Conservation (phyloP, 768 basidiomycete genomes). For the Phylloporus arenicola region DNA sequence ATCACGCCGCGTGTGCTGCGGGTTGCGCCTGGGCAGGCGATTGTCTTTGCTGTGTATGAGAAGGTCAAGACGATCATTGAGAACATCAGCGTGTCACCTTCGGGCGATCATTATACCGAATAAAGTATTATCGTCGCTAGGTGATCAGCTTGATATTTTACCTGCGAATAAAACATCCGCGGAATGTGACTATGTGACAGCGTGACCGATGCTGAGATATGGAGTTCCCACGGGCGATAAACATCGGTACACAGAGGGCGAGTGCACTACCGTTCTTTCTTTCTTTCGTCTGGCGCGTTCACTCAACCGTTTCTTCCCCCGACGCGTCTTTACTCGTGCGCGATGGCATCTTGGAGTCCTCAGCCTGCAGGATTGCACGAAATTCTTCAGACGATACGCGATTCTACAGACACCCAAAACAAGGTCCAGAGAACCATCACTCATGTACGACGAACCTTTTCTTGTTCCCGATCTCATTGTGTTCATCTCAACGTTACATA, state of each 20-base stretch:
- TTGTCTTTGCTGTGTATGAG: constrained; percentile 98
- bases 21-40: constrained; percentile 94
- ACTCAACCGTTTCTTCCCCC: constrained; percentile 9
- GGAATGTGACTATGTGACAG: constrained; percentile 20
- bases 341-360: constrained; percentile 77
- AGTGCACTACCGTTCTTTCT: constrained; percentile 11
- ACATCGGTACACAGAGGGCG: constrained; percentile 31
- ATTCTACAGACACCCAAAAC: constrained; percentile 77
- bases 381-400: constrained; percentile 86
- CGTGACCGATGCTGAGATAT: constrained; percentile 31
- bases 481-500: constrained; percentile 30
- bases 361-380: constrained; percentile 83
- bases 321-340: constrained; percentile 31
- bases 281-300: constrained; percentile 31
- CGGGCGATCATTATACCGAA: constrained; percentile 69
- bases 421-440: constrained; percentile 76
- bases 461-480: constrained; percentile 12
- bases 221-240: constrained; percentile 32
- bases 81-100: constrained; percentile 48
- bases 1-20: constrained; percentile 95
- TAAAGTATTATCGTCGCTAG: constrained; percentile 22
- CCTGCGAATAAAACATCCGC: background rate
- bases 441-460: constrained; percentile 48
- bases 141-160: background rate
- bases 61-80: constrained; percentile 74